These are phyloP conservation scores for Vickermania ingenoplastis DNA, from an alignment of 208 protist species.

Conservation along the genomic window DNA sequence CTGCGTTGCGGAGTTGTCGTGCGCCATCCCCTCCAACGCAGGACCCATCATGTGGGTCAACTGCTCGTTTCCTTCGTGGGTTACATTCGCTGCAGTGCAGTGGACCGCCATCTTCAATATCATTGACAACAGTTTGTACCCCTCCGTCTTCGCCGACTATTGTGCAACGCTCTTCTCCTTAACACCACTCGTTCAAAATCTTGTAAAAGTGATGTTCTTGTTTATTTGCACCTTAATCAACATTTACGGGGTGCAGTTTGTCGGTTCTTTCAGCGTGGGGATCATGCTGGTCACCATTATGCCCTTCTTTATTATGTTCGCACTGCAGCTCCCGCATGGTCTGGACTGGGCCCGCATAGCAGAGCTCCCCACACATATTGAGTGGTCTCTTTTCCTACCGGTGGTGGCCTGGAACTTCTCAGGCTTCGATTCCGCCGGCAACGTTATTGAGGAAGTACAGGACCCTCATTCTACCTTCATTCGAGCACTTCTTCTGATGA, in stretches of 20 bases:
- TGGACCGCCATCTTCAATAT: conserved; percentile 80
- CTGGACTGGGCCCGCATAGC: conserved; percentile 65
- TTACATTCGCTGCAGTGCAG: conserved; percentile 74
- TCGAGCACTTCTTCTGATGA: conserved; percentile 75
- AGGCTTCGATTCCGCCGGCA: conserved; percentile 83
- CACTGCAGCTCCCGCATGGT: conserved; percentile 68
- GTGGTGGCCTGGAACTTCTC: conserved; percentile 88
- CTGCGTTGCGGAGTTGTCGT: conserved; percentile 83
- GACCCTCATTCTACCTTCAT: conserved; percentile 80
- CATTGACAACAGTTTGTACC: conserved; percentile 88
- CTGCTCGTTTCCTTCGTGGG: conserved; percentile 71
- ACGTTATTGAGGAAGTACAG: conserved; percentile 85
- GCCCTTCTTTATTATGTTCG: conserved; percentile 84
- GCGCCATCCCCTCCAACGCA: conserved; percentile 81
- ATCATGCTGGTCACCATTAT: conserved; percentile 82
- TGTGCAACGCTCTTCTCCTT: conserved; percentile 60
- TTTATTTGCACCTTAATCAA: conserved; percentile 64
- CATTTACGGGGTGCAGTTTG: conserved; percentile 60
- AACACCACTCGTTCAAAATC: conserved; percentile 25
- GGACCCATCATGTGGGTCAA: conserved; percentile 90
- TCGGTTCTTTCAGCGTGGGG: conserved; percentile 62
- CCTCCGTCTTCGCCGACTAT: conserved; percentile 81
- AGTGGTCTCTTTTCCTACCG: conserved; percentile 81
- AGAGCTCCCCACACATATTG: conserved; percentile 54
- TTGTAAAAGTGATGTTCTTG: conserved; percentile 65